A percentile compares a stretch with the other conserved stretches of the same genome.
phyloP scores from a whole-genome alignment of 805 yeast genomes.

The Teunomyces kruisii region DNA sequence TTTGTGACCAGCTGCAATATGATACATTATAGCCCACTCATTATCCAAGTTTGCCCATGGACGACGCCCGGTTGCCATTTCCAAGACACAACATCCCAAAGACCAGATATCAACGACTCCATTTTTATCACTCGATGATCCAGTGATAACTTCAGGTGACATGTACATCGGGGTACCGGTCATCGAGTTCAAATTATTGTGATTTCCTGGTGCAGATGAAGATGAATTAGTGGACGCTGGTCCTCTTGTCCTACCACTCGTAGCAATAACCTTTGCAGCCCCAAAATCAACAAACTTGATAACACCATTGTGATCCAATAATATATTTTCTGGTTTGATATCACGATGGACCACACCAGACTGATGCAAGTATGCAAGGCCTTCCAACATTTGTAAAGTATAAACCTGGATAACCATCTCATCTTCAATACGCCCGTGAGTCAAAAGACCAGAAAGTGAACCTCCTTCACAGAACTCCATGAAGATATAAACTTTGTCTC shows the following conservation, averaged over 20 bases:
- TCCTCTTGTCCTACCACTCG: slow-evolving; percentile 48
- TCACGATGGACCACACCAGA: slow-evolving; percentile 96
- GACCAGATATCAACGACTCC: slow-evolving; percentile 93
- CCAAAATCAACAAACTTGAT: slow-evolving; percentile 97
- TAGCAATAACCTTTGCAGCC: slow-evolving; percentile 87
- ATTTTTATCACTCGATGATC: slow-evolving; percentile 55
- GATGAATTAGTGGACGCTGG: background rate
- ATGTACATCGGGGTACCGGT: slow-evolving; percentile 99
- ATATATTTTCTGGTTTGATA: slow-evolving; percentile 90
- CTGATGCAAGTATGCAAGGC: slow-evolving; percentile 89
- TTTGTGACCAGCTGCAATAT: slow-evolving; percentile 90
- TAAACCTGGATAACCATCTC: slow-evolving; percentile 90
- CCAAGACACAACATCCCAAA: slow-evolving; percentile 90
- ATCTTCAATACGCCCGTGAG: slow-evolving; percentile 93
- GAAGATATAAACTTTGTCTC: slow-evolving; percentile 91
- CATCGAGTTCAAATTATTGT: slow-evolving; percentile 44
- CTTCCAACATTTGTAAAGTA: slow-evolving; percentile 90
- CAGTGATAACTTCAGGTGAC: slow-evolving; percentile 96
- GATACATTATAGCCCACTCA: slow-evolving; percentile 98
- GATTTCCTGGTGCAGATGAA: background rate
- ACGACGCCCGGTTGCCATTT: slow-evolving; percentile 93
- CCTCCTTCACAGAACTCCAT: slow-evolving; percentile 99
- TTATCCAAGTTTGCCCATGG: slow-evolving; percentile 97
- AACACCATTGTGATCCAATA: slow-evolving; percentile 87
- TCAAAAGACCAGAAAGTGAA: slow-evolving; percentile 78